These are phyloP conservation scores for Rhynchosporium agropyri DNA, from an alignment of 2,329 filamentous ascomycete species.

Conservation along the genomic window DNA sequence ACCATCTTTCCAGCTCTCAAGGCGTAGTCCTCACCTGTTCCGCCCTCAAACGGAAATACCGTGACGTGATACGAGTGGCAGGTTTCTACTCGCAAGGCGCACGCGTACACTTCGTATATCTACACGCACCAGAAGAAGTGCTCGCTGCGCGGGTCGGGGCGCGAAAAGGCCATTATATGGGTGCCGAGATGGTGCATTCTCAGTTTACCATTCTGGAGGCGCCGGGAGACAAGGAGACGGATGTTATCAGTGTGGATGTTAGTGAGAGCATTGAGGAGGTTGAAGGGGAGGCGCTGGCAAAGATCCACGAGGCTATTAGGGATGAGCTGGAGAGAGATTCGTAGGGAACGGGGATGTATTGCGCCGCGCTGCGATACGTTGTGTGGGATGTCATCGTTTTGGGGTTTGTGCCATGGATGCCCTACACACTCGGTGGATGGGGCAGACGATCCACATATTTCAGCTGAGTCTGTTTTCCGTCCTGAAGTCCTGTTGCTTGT, in stretches of 20 bases:
- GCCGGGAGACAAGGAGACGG: slow-evolving; percentile 69
- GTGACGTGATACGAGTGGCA: slow-evolving; percentile 84
- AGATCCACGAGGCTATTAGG: slow-evolving; percentile 46
- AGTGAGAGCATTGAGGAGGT: slow-evolving; percentile 61
- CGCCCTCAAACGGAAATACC: slow-evolving; percentile 94
- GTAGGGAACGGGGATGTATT: not conserved
- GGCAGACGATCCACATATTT: slow-evolving; percentile 1
- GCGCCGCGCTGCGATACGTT: not conserved
- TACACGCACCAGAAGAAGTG: slow-evolving; percentile 74
- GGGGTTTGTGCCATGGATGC: slow-evolving; percentile 10
- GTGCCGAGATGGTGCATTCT: slow-evolving; percentile 90
- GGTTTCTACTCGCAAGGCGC: slow-evolving; percentile 73
- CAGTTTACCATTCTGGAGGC: slow-evolving; percentile 89
- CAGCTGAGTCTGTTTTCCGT: slow-evolving; percentile 1
- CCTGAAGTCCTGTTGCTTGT: not conserved
- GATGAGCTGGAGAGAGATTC: slow-evolving; percentile 26
- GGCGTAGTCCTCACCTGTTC: slow-evolving; percentile 97
- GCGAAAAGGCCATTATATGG: slow-evolving; percentile 91
- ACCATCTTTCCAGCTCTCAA: slow-evolving; percentile 56
- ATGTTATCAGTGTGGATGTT: slow-evolving; percentile 74
- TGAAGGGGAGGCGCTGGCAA: slow-evolving; percentile 59
- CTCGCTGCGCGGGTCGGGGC: slow-evolving; percentile 74
- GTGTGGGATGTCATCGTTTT: not conserved
- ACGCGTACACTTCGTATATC: slow-evolving; percentile 90
- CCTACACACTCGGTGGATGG: not conserved